A percentile compares a stretch with the other conserved stretches of the same genome.
These are phyloP conservation scores for Ehretia macrophylla DNA, from an alignment of 257 asterid species.

Conservation along the genomic window DNA sequence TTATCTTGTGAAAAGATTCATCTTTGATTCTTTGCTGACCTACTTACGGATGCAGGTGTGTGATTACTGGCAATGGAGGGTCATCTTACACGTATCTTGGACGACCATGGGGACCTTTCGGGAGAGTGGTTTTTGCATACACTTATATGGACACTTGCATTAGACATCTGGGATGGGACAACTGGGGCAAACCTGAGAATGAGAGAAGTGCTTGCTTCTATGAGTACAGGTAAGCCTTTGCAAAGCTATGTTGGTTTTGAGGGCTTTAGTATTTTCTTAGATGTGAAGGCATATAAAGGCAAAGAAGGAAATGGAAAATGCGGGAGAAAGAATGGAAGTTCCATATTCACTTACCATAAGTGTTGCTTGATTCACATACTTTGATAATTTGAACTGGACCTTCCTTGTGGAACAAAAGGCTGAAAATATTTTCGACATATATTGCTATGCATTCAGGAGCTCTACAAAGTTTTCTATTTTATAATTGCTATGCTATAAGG, in stretches of 20 bases:
- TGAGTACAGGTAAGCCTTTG: constrained; percentile 67
- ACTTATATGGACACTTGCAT: constrained; percentile 74
- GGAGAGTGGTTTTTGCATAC: constrained; percentile 82
- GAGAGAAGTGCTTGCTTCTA: constrained; percentile 97
- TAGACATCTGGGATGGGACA: constrained; percentile 79
- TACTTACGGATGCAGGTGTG: constrained; percentile 57
- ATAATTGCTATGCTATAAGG: neutral
- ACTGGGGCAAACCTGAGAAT: constrained; percentile 89
- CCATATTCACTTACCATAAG: too few species aligned
- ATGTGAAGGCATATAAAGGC: neutral
- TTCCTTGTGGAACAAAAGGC: too few species aligned
- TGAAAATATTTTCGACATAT: neutral
- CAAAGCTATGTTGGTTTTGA: neutral
- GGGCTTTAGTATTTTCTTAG: neutral
- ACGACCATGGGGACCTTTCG: constrained; percentile 99
- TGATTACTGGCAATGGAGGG: constrained; percentile 80
- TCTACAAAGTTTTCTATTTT: neutral
- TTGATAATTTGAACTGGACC: too few species aligned
- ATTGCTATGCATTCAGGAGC: neutral
- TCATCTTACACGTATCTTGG: constrained; percentile 64
- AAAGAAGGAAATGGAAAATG: neutral
- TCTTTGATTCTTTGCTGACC: neutral
- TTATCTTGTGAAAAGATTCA: too few species aligned
- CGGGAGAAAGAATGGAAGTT: too few species aligned
- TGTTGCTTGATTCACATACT: too few species aligned